Conservation (phyloP, 1,284 basidiomycete species). For the Schizophyllum amplum region DNA sequence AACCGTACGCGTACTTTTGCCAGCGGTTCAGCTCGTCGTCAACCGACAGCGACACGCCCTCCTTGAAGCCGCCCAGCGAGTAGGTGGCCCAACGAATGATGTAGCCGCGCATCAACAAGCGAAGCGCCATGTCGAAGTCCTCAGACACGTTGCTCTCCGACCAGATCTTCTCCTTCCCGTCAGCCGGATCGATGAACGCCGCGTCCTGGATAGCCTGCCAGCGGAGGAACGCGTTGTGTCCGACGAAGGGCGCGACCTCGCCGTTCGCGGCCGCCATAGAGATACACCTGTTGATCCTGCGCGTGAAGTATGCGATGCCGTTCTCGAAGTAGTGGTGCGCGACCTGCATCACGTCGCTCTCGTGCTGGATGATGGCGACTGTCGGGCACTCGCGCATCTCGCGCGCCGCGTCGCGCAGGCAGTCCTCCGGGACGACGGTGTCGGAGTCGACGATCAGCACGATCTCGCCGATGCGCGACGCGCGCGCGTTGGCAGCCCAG, state of each 20-base stretch:
- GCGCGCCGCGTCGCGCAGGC: constrained; percentile 73
- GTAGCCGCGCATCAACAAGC: constrained; percentile 53
- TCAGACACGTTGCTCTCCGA: constrained; percentile 78
- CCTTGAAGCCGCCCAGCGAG: constrained; percentile 71
- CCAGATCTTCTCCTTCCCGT: constrained; percentile 65
- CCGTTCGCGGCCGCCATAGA: constrained; percentile 71
- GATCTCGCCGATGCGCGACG: constrained; percentile 53
- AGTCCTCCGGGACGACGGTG: constrained; percentile 77
- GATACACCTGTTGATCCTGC: constrained; percentile 47
- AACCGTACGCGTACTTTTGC: constrained; percentile 62
- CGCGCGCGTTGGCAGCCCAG: constrained; percentile 58
- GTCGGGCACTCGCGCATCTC: constrained; percentile 68
- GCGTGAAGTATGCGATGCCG: constrained; percentile 76
- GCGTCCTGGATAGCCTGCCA: constrained; percentile 82
- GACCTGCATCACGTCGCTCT: constrained; percentile 75
- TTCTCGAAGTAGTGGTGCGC: constrained; percentile 83
- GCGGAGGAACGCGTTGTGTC: constrained; percentile 81
- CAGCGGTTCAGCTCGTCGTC: constrained; percentile 78
- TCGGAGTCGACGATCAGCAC: constrained; percentile 74
- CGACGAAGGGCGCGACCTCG: constrained; percentile 79
- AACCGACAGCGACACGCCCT: constrained; percentile 79
- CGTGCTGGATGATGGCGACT: constrained; percentile 76
- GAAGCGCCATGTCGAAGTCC: constrained; percentile 67
- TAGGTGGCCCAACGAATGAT: constrained; percentile 80
- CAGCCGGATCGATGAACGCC: constrained; percentile 59